phyloP scores from a whole-genome alignment of 169 alveolate genomes.

The Miamiensis avidus region DNA sequence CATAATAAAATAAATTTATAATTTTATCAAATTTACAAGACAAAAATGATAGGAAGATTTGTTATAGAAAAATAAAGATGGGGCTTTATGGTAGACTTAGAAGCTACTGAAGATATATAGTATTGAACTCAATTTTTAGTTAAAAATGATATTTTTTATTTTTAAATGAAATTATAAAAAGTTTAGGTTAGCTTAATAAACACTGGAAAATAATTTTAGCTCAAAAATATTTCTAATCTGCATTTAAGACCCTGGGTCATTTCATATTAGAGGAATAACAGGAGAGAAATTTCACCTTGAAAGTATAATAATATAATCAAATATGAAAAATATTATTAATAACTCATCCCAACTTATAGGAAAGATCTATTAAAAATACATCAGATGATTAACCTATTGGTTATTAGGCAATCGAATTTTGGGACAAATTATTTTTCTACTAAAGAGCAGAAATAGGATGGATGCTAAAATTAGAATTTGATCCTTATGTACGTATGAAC shows the following conservation, averaged over 20 bases:
- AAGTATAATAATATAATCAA: neutral
- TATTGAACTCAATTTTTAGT: too few relatives aligned
- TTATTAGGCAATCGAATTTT: neutral
- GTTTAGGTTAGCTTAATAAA: neutral
- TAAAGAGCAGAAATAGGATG: constrained; percentile 11
- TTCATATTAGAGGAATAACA: neutral
- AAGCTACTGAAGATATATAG: neutral
- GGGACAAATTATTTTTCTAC: constrained; percentile 1
- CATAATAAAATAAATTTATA: too few relatives aligned
- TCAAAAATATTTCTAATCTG: neutral
- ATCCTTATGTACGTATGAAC: neutral
- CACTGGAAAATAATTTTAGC: neutral
- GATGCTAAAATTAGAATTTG: constrained; percentile 17
- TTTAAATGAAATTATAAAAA: too few relatives aligned
- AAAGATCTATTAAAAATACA: neutral
- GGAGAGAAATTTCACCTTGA: neutral
- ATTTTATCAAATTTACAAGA: neutral
- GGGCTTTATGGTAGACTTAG: neutral
- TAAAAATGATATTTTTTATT: too few relatives aligned
- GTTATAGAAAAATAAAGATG: too few relatives aligned
- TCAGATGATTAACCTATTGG: neutral
- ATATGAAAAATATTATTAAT: too few relatives aligned
- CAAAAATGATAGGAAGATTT: neutral
- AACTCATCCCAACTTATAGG: neutral
- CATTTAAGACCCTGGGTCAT: neutral